Evolutionary conservation across 2,329 filamentous ascomycete genomes (phyloP), one percentile per base, ranked within the genome.

Genomic region (Pseudogymnoascus sp.): DNA sequence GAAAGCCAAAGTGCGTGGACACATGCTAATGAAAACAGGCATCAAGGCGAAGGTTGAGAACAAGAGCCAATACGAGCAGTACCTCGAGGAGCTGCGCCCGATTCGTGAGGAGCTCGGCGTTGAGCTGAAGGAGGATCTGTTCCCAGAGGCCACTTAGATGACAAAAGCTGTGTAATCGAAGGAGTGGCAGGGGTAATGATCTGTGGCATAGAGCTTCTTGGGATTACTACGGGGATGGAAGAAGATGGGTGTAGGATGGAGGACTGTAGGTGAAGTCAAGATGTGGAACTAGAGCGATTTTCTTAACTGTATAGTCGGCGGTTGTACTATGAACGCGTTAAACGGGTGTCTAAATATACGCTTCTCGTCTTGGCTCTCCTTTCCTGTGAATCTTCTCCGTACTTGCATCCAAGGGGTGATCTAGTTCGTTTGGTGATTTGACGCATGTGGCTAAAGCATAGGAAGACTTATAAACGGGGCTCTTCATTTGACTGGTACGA

Each of bases 21-120:
- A 40, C n/a, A 60, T 33, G 38, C 46, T 65, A 63, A 66, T 68
- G 59, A 63, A 33, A 63, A 65, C 73, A 96, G 93, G 93, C 75
- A 89, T 99, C 85, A 97, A 96, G 83, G 91, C 92, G 80, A 99
- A 99, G 87, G 95, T 97, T 72, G 95, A 99, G 86, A 99, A 96
- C 87, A 89, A 91, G 80, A 86, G 86, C 74, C 95, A 99, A 83
- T 99, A 99, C 82, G 85, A 97, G 75, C 89, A 96, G 82, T 97
- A 96, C 80, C 87, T 99, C 66, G 84, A 90, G 75, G 91, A 96
- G 82, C 91, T 99, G 71, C 91, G 96, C 83, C 83, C 88, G 68
- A 83, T 97, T 74, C 88, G 93, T 73, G 91, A 96, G 83, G 93
- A 97, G 82, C 87, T 97, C 68, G 93, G 93, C 72, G 86, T 97